Base-by-base conservation (phyloP, 805 yeast genomes). In the Candida taoyuanica region DNA sequence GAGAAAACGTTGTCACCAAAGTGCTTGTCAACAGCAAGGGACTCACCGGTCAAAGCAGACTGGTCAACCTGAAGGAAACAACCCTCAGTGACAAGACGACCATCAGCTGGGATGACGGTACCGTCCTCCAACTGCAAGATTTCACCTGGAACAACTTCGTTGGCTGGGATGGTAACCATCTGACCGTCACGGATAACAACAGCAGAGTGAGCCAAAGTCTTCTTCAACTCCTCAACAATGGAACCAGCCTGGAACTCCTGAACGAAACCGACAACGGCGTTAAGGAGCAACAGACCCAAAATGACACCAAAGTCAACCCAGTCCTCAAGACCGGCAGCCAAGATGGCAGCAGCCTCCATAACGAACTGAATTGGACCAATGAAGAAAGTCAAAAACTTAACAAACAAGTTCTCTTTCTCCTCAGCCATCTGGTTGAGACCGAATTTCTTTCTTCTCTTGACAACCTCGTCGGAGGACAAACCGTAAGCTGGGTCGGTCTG, bases 221-320 rank as follows among this genome's bases (percentile, higher is more conserved):
- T 89, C 76, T 88, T 89, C 72, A 88, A 79, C 68, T 88, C 96
- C 42, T 87, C 96, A 55, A 88, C 96, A 75, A 88, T 88, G 48
- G 96, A 87, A 74, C 96, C 96, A 52, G 97, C 97, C 72, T 88
- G 96, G 83, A 71, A 89, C 71, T 88, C 97, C 74, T 88, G 97
- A 55, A 86, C 74, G 81, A 88, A 88, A 78, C 97, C 97, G 65
- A 88, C 96, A 58, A 71, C 70, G 50, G 96, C 96, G 70, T 88
- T 88, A 64, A 88, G 78, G 66, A 81, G 55, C 57, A 88, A 74
- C 56, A 88, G 71, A 70, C 83, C 96, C 68, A 85, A 79, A 64
- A 88, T 88, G 65, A 88, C 97, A 79, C 97, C 96, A 74, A 88
- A 88, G 78, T 88, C 96, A 62, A 88, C 96, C 96, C 96, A 88